A percentile compares a stretch with the other conserved stretches of the same genome.
Evolutionary conservation across 371 early-diverging fungal genomes (phyloP).

Genomic region (Apophysomyces trapeziformis): DNA sequence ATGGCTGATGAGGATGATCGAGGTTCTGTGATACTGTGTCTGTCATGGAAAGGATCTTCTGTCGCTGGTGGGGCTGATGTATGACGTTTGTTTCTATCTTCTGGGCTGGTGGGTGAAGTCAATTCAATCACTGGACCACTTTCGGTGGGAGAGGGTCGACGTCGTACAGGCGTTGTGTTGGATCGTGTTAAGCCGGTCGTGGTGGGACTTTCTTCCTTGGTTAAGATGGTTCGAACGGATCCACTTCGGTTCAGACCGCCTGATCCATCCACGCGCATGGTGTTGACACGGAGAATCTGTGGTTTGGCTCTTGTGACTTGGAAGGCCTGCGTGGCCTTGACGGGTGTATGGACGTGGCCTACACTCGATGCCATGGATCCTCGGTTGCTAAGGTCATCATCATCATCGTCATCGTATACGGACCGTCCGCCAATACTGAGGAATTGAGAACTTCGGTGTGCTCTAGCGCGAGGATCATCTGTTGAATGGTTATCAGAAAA

Average conservation of each 20-base stretch:
- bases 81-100: constrained; percentile 9
- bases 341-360: constrained; percentile 16
- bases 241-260: constrained; percentile 32
- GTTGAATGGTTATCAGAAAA: constrained; percentile 5
- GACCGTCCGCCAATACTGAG: constrained; percentile 4
- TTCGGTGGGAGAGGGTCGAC: constrained; percentile 1
- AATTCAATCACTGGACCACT: neutral
- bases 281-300: constrained; percentile 52
- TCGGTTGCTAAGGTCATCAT: constrained; percentile 20
- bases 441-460: neutral
- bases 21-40: constrained; percentile 22
- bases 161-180: constrained; percentile 18
- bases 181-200: constrained; percentile 14
- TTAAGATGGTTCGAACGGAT: constrained; percentile 34
- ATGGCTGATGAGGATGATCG: no score
- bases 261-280: constrained; percentile 29
- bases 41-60: constrained; percentile 47
- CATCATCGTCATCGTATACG: constrained; percentile 19
- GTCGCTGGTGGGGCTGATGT: constrained; percentile 9
- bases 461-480: neutral
- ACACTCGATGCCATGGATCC: constrained; percentile 34
- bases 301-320: constrained; percentile 51
- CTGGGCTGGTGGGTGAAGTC: neutral
- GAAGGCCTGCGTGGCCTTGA: constrained; percentile 37
- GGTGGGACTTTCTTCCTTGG: constrained; percentile 15